phyloP scores from a whole-genome alignment of 75 land plant genomes.

The Pinus taeda region DNA sequence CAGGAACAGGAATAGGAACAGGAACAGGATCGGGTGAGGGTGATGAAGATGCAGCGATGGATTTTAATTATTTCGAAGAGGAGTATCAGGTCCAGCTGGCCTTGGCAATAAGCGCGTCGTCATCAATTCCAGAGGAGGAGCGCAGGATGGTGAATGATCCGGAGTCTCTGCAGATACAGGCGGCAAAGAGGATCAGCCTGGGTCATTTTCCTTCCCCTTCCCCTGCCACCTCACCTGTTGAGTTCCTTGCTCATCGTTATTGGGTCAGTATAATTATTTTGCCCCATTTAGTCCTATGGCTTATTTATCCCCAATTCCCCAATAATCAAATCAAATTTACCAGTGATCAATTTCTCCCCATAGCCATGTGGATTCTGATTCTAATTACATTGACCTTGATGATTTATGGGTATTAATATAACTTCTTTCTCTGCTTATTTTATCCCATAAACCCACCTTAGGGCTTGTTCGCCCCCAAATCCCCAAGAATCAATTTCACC shows the following conservation, averaged over 20 bases:
- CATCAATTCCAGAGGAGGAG: slow-evolving; percentile 31
- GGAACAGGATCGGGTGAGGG: neutral
- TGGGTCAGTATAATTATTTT: slow-evolving; percentile 40
- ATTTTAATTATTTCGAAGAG: slow-evolving; percentile 62
- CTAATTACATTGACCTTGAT: too few relatives aligned
- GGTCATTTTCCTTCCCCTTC: slow-evolving; percentile 28
- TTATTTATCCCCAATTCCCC: too few relatives aligned
- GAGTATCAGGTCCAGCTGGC: slow-evolving; percentile 92
- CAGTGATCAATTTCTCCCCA: too few relatives aligned
- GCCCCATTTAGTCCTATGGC: too few relatives aligned
- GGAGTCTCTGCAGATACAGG: slow-evolving; percentile 73
- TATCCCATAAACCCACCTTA: too few relatives aligned
- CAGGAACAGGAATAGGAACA: slow-evolving; percentile 1
- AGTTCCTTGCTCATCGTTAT: slow-evolving; percentile 60
- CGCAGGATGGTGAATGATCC: slow-evolving; percentile 10
- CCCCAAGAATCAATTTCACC: too few relatives aligned
- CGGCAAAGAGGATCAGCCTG: slow-evolving; percentile 76
- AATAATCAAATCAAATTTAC: too few relatives aligned
- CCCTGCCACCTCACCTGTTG: slow-evolving; percentile 21
- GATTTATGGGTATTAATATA: too few relatives aligned
- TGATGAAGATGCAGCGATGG: neutral
- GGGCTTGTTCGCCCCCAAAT: too few relatives aligned
- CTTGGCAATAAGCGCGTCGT: slow-evolving; percentile 74
- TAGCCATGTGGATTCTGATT: too few relatives aligned
- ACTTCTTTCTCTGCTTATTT: too few relatives aligned